Evolutionary conservation across 345 rosid genomes (phyloP).

Genomic region (Firmiana major): DNA sequence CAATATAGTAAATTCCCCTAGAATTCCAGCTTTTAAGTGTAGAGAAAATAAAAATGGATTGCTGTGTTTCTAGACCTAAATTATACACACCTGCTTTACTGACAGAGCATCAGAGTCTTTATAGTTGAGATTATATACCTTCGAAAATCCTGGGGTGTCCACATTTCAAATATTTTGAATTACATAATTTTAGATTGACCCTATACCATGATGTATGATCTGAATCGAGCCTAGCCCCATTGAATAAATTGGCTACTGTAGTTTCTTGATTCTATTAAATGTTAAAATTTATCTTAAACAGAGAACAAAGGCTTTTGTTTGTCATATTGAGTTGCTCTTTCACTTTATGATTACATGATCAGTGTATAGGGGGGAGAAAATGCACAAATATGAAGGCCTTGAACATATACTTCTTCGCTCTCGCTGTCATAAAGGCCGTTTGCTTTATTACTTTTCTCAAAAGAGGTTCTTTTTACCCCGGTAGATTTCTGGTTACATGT

Average conservation of each 20-base stretch:
- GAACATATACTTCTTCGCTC: slow-evolving; percentile 64
- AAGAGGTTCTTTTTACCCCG: slow-evolving; percentile 35
- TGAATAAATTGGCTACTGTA: not conserved
- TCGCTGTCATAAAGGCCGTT: slow-evolving; percentile 86
- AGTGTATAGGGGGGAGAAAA: slow-evolving; percentile 56
- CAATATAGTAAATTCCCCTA: slow-evolving; percentile 51
- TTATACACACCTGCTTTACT: not conserved
- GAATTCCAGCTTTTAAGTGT: not conserved
- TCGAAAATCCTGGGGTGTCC: not conserved
- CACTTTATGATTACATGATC: slow-evolving; percentile 22
- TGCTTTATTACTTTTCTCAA: slow-evolving; percentile 82
- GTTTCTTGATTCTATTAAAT: not conserved
- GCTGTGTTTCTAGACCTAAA: slow-evolving; percentile 8
- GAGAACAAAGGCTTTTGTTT: not conserved
- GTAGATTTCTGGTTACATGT: no score
- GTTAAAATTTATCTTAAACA: not conserved
- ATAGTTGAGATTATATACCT: slow-evolving; percentile 1
- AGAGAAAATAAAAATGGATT: not conserved
- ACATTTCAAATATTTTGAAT: not conserved
- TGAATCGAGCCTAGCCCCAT: not conserved
- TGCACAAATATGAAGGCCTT: slow-evolving; percentile 46
- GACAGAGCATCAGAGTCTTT: not conserved
- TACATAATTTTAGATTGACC: not conserved
- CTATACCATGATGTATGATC: not conserved
- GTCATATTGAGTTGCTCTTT: not conserved